These are phyloP conservation scores for Pistacia vera DNA, from an alignment of 345 rosid species.

Conservation along the genomic window DNA sequence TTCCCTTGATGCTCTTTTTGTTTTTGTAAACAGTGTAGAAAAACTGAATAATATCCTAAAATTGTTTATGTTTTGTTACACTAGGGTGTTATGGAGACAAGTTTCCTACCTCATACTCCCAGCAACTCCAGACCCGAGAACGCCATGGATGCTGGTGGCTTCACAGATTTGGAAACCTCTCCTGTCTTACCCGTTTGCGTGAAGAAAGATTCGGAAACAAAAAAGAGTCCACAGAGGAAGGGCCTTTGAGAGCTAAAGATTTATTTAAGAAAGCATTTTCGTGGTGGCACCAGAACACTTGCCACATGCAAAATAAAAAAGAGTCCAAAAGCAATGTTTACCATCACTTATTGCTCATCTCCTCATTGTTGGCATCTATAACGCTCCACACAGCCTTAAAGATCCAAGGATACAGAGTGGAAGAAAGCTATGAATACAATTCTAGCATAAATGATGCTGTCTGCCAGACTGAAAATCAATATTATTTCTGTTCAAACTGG, in stretches of 20 bases:
- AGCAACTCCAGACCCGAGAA: neutral
- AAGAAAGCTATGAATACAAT: neutral
- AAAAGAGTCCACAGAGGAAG: neutral
- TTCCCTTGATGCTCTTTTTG: no score
- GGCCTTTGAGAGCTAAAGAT: neutral
- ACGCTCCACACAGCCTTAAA: neutral
- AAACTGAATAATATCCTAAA: no score
- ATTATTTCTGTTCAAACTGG: no score
- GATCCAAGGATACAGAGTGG: neutral
- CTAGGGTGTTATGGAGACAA: neutral
- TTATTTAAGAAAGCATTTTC: neutral
- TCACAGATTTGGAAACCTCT: neutral
- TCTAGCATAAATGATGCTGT: neutral
- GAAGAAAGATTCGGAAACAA: conserved; percentile 2
- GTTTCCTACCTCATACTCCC: neutral
- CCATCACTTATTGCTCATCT: no score
- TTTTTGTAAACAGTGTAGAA: no score
- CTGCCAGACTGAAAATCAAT: neutral
- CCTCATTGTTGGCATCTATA: neutral
- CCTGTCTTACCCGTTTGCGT: neutral
- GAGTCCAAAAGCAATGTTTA: neutral
- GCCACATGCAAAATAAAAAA: neutral
- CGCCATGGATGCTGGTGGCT: neutral
- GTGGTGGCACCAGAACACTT: neutral
- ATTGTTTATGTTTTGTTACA: neutral